These are phyloP conservation scores for Setaria italica DNA, from an alignment of 202 grass and related monocot genomes.

Conservation along the genomic window DNA sequence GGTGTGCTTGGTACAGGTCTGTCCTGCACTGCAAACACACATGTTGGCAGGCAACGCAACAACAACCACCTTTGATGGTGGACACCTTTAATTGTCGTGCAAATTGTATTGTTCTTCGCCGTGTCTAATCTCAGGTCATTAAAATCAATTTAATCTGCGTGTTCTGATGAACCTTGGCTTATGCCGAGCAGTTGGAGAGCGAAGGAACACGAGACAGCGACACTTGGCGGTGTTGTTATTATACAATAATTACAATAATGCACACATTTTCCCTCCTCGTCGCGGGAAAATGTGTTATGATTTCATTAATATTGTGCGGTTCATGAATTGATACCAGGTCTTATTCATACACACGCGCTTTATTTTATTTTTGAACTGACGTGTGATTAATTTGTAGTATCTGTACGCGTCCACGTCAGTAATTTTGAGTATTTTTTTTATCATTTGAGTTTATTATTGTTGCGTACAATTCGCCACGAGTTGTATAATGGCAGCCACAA, in stretches of 20 bases:
- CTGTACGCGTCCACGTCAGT: background rate
- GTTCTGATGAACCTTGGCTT: background rate
- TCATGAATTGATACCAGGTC: background rate
- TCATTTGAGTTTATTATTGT: slow-evolving; percentile 7
- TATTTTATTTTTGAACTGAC: background rate
- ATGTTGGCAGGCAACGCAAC: slow-evolving; percentile 17
- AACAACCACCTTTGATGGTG: background rate
- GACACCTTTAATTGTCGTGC: background rate
- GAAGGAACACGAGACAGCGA: slow-evolving; percentile 19
- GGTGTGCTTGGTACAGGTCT: background rate
- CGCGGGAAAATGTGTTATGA: too few species aligned
- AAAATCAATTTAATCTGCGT: background rate
- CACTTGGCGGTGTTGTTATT: background rate
- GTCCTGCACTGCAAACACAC: background rate
- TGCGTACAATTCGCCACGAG: slow-evolving; percentile 15
- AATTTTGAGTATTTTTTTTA: background rate
- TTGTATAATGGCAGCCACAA: slow-evolving; percentile 18
- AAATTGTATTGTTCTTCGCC: background rate
- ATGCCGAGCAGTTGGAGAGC: background rate
- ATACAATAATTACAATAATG: background rate
- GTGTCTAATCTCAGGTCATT: background rate
- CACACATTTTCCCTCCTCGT: background rate
- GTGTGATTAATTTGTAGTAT: background rate
- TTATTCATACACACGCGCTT: background rate
- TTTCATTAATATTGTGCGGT: background rate